Base-by-base conservation (phyloP, 352 stramenopile genomes). In the Phytopythium kandeliae region DNA sequence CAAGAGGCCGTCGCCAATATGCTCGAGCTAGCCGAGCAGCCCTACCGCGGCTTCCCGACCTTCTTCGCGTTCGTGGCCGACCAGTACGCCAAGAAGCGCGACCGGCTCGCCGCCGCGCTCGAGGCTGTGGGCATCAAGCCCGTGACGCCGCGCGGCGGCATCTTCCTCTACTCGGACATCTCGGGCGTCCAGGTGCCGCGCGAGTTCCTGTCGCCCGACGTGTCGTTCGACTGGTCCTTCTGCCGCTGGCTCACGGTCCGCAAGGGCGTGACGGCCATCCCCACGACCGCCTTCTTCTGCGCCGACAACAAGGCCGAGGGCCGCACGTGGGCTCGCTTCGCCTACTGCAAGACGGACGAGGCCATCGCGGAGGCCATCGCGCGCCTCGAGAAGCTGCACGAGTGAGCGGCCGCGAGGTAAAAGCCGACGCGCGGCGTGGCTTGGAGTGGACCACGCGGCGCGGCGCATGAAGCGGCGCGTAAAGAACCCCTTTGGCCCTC, bases 321-420 rank as follows among this genome's bases (percentile, higher is more conserved):
- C 35, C 72, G 81, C 51, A 65, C 82, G 31, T 85, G 89, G 63
- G 90, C 82, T 5, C 88, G 95, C 42, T 98, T 98, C 60, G 92
- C 92, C 30, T 98, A 97, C 72, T 98, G 95, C 78, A 98, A 98
- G 77, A 96, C 86, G 31, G 94, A 98, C 54, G 81, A 96, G 31
- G 93, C 86, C n/a, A 79, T 97, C 30, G 60, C 72, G 21, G 74
- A 94, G 48, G 92, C 92, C 50, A 96, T 92, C 57, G 69, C 69
- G 55, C 81, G 81, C 33, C 67, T 92, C 16, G 62, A 48, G 13
- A 67, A 59, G 44, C 43, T 75, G 21, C 59, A 71, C 43, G 65
- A 74, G 30, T 33, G 44, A 40, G 24, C 22, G 37, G n/a, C 26
- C 10, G 4, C 40, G 40, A 46, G 28, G 9, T 31, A 10, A 9